phyloP scores from a whole-genome alignment of 345 rosid genomes.

The Balakata baccata region DNA sequence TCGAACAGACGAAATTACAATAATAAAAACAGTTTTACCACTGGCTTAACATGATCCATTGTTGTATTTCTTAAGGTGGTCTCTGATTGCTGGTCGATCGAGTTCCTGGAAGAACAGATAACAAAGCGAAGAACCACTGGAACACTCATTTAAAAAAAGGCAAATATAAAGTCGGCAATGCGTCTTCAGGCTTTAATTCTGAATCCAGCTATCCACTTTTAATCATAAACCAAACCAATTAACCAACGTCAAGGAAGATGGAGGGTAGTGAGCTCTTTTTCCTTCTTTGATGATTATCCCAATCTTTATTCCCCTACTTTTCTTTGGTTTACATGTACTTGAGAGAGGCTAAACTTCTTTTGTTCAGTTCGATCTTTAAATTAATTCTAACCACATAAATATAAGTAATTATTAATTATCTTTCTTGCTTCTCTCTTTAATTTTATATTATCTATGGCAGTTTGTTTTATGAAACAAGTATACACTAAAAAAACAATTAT shows the following conservation, averaged over 20 bases:
- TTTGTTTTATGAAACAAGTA: no score
- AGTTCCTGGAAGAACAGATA: slow-evolving; percentile 47
- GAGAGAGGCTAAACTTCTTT: no score
- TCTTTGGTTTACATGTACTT: no score
- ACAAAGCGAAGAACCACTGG: slow-evolving; percentile 51
- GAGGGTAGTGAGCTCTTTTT: slow-evolving; percentile 12
- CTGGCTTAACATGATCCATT: no score
- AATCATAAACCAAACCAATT: not conserved
- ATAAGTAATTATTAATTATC: no score
- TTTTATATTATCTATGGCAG: no score
- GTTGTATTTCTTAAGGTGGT: slow-evolving; percentile 30
- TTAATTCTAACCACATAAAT: no score
- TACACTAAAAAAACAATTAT: no score
- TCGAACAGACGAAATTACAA: no score
- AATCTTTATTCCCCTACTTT: not conserved
- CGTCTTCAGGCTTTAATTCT: not conserved
- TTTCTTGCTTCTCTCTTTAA: no score
- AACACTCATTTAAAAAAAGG: slow-evolving; percentile 36
- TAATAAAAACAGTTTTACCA: no score
- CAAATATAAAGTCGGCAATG: not conserved
- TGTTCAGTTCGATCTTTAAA: slow-evolving; percentile 16
- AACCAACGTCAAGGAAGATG: not conserved
- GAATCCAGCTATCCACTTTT: not conserved
- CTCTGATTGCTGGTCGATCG: slow-evolving; percentile 44
- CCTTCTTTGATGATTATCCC: slow-evolving; percentile 17